Evolutionary conservation across 495 filamentous ascomycete genomes (phyloP), one percentile per base, ranked within the genome.

Genomic region (Talaromyces stipitatus): DNA sequence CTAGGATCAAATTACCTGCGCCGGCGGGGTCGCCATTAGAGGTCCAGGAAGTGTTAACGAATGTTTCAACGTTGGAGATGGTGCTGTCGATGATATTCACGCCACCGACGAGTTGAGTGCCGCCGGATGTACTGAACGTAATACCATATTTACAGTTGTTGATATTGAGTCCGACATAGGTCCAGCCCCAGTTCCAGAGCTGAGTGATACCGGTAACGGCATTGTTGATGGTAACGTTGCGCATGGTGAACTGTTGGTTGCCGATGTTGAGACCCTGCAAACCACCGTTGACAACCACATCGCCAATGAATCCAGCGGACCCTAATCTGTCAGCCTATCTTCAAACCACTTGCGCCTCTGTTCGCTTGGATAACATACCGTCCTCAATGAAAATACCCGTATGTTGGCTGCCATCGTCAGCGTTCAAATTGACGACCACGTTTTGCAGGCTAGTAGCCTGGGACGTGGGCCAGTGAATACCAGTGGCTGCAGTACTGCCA

Each of bases 401-500:
- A 48, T 90, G 82, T 61, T 78, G 82, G 11, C 82, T 87, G 48
- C 82, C 82, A n/a, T 83, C 84, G 58, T 86, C 87, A 53, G 79
- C 80, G 65, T 82, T 76, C 91, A 96, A 92, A 67, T 91, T 82
- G 73, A 97, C 92, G 53, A 84, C 80, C 55, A 96, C 83, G 70
- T 97, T 96, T 69, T 96, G 91, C 50, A 95, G 71, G 60, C 85
- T 90, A 8, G 94, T 96, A 4, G 92, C 94, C 65, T 98, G 94
- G 41, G 90, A 90, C 8, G 97, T 92, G 67, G 97, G 94, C 94
- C 95, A 97, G 72, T 97, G 94, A 54, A 98, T 95, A 72, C 89
- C 90, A 32, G 90, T 79, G 1, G 78, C 76, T 56, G 86, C 89
- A 5, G 69, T 63, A 36, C 68, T 75, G 50, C 75, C 62, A 9